phyloP scores from a whole-genome alignment of 169 alveolate genomes.

The Plasmodium inui region DNA sequence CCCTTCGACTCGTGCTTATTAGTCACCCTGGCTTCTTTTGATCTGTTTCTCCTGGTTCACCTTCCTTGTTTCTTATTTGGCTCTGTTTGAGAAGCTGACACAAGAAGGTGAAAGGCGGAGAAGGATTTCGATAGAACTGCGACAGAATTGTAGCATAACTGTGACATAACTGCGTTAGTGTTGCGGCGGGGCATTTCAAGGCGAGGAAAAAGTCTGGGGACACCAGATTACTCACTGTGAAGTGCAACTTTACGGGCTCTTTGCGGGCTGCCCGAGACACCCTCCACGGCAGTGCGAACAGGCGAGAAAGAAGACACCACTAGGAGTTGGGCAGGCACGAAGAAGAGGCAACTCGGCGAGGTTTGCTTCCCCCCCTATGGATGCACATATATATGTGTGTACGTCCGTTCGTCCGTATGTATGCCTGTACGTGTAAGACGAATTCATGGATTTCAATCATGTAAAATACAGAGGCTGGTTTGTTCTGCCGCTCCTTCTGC shows the following conservation, averaged over 20 bases:
- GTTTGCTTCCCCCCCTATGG: not conserved
- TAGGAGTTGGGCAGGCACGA: not conserved
- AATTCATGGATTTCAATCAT: slow-evolving; percentile 43
- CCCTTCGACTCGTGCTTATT: not conserved
- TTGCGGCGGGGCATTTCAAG: not conserved
- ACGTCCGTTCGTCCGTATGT: not conserved
- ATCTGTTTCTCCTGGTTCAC: not conserved
- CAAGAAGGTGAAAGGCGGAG: not conserved
- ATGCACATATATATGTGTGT: not conserved
- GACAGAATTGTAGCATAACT: too few species aligned
- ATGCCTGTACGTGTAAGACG: slow-evolving; percentile 11
- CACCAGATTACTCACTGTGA: not conserved
- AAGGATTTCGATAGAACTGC: not conserved
- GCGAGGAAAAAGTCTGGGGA: too few species aligned
- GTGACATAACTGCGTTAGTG: not conserved
- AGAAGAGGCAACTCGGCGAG: not conserved
- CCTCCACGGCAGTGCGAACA: not conserved
- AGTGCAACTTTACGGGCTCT: not conserved
- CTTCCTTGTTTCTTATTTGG: not conserved
- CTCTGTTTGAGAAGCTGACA: not conserved
- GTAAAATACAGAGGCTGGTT: slow-evolving; percentile 32
- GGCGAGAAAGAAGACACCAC: not conserved
- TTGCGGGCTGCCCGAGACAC: not conserved
- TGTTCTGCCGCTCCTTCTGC: not conserved
- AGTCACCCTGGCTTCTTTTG: not conserved